A percentile compares a stretch with the other conserved stretches of the same genome.
These are phyloP conservation scores for Pseudomicrostroma phylloplanum DNA, from an alignment of 1,284 basidiomycete species.

Conservation along the genomic window DNA sequence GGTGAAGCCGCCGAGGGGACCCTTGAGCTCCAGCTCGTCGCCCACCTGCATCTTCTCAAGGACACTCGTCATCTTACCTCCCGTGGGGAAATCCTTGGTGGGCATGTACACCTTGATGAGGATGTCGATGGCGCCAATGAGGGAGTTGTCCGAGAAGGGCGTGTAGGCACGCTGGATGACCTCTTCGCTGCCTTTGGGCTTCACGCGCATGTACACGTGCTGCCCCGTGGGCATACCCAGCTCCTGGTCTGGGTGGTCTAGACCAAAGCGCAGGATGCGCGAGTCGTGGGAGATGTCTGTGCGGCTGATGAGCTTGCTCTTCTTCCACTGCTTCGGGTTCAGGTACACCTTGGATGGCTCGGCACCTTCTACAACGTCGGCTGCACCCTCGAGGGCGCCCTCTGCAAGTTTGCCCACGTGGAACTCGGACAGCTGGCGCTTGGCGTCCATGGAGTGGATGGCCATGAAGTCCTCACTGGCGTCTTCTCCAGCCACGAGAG, in stretches of 20 bases:
- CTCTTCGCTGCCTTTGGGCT: slow-evolving; percentile 48
- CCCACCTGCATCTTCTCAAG: slow-evolving; percentile 58
- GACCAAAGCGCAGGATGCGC: slow-evolving; percentile 58
- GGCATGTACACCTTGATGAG: slow-evolving; percentile 61
- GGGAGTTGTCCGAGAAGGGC: slow-evolving; percentile 57
- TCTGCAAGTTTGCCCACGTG: slow-evolving; percentile 27
- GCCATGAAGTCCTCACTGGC: slow-evolving; percentile 63
- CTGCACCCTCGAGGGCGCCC: slow-evolving; percentile 4
- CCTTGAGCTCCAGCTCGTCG: slow-evolving; percentile 61
- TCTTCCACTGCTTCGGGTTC: slow-evolving; percentile 58
- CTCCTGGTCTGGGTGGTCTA: slow-evolving; percentile 54
- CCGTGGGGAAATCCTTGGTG: slow-evolving; percentile 48
- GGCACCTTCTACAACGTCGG: slow-evolving; percentile 7
- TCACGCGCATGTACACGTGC: slow-evolving; percentile 56
- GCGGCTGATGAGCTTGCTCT: slow-evolving; percentile 54
- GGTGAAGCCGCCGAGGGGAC: slow-evolving; percentile 61
- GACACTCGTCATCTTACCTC: slow-evolving; percentile 61
- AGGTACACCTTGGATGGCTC: slow-evolving; percentile 53
- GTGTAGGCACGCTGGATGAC: slow-evolving; percentile 63
- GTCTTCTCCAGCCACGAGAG: slow-evolving; percentile 61
- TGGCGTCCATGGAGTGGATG: slow-evolving; percentile 58
- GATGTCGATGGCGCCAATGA: slow-evolving; percentile 56
- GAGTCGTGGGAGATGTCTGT: slow-evolving; percentile 57
- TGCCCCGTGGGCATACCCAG: slow-evolving; percentile 64
- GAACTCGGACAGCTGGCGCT: slow-evolving; percentile 56